phyloP scores from a whole-genome alignment of 768 basidiomycete genomes.

The Hericium erinaceus region DNA sequence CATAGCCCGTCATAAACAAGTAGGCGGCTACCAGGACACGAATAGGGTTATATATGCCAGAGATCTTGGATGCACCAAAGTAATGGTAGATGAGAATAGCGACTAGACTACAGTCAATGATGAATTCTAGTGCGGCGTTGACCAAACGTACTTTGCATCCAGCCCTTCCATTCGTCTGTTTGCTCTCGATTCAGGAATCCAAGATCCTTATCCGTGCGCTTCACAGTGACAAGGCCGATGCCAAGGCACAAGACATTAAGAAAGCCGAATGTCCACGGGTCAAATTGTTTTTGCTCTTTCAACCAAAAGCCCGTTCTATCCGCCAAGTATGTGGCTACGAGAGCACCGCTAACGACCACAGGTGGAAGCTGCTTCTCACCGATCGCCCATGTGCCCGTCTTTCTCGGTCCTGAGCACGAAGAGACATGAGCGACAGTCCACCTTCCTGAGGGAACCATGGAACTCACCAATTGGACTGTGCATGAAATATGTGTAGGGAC shows the following conservation, averaged over 20 bases:
- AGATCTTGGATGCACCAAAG: slow-evolving; percentile 79
- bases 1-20: slow-evolving; percentile 91
- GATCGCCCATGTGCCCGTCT: slow-evolving; percentile 17
- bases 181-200: slow-evolving; percentile 89
- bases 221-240: slow-evolving; percentile 56
- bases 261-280: slow-evolving; percentile 55
- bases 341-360: slow-evolving; percentile 54
- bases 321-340: slow-evolving; percentile 64
- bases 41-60: slow-evolving; percentile 89
- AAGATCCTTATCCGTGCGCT: slow-evolving; percentile 68
- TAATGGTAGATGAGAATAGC: slow-evolving; percentile 91
- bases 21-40: slow-evolving; percentile 84
- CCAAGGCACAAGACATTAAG: slow-evolving; percentile 45
- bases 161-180: slow-evolving; percentile 97
- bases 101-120: slow-evolving; percentile 34
- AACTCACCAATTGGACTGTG: slow-evolving; percentile 15
- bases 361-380: slow-evolving; percentile 35
- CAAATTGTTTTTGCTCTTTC: slow-evolving; percentile 83
- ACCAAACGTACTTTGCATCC: slow-evolving; percentile 79
- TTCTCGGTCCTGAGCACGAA: no score
- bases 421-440: no score
- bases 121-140: background rate
- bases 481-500: slow-evolving; percentile 38
- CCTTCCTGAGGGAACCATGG: no score
- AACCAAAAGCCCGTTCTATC: slow-evolving; percentile 84